Base-by-base conservation (phyloP, 148 eudicot species). In the Nepenthes mirabilis region DNA sequence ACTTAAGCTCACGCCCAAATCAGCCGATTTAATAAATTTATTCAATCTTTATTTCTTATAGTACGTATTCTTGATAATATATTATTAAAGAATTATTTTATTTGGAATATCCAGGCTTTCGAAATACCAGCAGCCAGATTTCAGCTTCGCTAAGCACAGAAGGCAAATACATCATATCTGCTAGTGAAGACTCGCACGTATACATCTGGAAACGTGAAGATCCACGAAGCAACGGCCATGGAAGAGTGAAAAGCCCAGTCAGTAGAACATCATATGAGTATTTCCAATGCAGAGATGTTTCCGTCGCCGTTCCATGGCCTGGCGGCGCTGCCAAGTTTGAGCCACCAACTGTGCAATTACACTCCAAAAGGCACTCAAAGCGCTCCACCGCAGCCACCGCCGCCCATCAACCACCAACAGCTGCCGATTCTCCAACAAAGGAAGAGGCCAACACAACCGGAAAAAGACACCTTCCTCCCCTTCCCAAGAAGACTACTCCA, bases 101-200 rank as follows among this genome's bases (percentile, higher is more conserved):
- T 23, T 40, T 4, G 45, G 45, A 40, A 60, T 83, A 10, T 3
- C 23, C 9, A 93, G 98, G 99, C 34, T 89, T 80, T 48, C 65
- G 83, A 48, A 93, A 89, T 62, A 93, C 95, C 10, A 89, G 87
- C 77, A 93, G 97, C 74, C 99, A 93, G 71, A 88, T 89, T 53
- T 77, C 86, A 6, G 95, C 99, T 6, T 73, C 87, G 11, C 86
- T 78, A 47, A 85, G 79, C 56, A 74, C 85, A 2, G 84, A 86
- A 6, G 91, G 89, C 23, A 86, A 79, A 66, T 80, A 93, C 58
- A 77, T 93, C 1, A 65, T 93, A 34, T 77, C 79, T 52, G 95
- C 96, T 9, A 89, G 99, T 52, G 99, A 93, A 67, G 99, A 93
- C 68, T 84, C 96, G 11, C 79, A 86, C 43, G 95, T 93, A 1